These are phyloP conservation scores for Alternaria gaisen DNA, from an alignment of 2,329 filamentous ascomycete genomes.

Conservation along the genomic window DNA sequence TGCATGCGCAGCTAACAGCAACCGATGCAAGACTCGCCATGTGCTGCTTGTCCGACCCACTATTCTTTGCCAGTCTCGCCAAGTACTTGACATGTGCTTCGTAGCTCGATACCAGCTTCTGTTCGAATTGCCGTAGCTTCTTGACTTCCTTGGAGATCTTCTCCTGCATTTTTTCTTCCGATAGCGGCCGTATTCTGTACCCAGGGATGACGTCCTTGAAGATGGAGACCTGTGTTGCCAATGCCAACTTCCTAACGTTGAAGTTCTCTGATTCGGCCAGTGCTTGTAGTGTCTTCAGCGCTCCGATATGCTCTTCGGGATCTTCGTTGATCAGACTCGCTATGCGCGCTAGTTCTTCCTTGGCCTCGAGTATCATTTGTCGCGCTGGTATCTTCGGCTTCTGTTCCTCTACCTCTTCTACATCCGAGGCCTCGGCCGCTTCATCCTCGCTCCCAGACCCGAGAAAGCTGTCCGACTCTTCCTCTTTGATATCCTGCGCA, in stretches of 20 bases:
- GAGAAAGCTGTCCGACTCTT: slow-evolving; percentile 71
- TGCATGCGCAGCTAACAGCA: slow-evolving; percentile 86
- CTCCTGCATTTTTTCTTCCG: slow-evolving; percentile 75
- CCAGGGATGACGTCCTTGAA: slow-evolving; percentile 97
- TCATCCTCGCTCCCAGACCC: slow-evolving; percentile 63
- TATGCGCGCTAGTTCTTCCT: slow-evolving; percentile 89
- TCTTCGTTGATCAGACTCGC: slow-evolving; percentile 86
- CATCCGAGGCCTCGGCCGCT: slow-evolving; percentile 57
- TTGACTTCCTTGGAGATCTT: slow-evolving; percentile 94
- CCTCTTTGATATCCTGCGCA: slow-evolving; percentile 58
- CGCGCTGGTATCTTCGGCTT: slow-evolving; percentile 74
- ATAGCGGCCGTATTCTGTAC: slow-evolving; percentile 86
- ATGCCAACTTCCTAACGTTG: slow-evolving; percentile 82
- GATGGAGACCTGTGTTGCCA: slow-evolving; percentile 86
- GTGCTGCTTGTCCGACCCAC: slow-evolving; percentile 54
- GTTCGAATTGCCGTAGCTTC: slow-evolving; percentile 83
- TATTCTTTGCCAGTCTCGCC: slow-evolving; percentile 69
- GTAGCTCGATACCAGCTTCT: slow-evolving; percentile 85
- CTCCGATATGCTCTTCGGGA: slow-evolving; percentile 85
- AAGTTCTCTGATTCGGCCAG: slow-evolving; percentile 74
- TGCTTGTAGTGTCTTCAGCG: slow-evolving; percentile 79
- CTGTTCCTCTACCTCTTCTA: slow-evolving; percentile 55
- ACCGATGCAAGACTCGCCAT: slow-evolving; percentile 68
- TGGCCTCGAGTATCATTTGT: slow-evolving; percentile 84
- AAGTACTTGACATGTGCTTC: slow-evolving; percentile 84